Evolutionary conservation across 2,329 filamentous ascomycete genomes (phyloP), one percentile per base, ranked within the genome.

Genomic region (Colletotrichum brevisporum): DNA sequence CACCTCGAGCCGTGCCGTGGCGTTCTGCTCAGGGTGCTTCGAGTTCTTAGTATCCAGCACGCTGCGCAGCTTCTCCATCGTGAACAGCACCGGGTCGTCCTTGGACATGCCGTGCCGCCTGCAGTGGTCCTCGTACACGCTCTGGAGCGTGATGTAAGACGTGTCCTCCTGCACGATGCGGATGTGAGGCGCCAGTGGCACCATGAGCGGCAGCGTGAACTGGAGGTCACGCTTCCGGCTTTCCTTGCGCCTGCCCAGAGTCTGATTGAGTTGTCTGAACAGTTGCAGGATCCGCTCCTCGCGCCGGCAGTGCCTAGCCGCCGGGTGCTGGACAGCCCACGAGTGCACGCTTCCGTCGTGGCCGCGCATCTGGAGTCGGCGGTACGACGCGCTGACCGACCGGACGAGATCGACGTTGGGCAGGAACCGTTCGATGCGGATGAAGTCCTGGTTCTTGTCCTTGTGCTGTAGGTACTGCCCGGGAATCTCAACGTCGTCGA

Each of bases 391-490:
- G 63, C 94, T 94, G 74, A 97, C 94, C 10, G 92, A 94, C 63
- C 96, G 91, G 50, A 99, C 93, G 60, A 98, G 87, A 74, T 99
- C 95, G 21, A 99, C 94, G 73, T 96, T 93, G 10, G 97, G 95
- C 75, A 99, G 83, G 88, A 99, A 99, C 26, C 95, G 92, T 79
- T 99, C 97, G 73, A 99, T 98, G 53, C 95, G 92, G 73, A 99
- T 92, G 78, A 99, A 99, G 79, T 99, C 96, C 75, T 97, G 94
- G 79, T 99, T 99, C 88, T 98, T 99, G 76, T 99, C 97, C 80
- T 96, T 97, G 83, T 98, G 96, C 78, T 97, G 91, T 71, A 98
- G 84, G 79, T 99, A 99, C 78, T 99, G 96, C 0, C 96, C 96
- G 3, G 97, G 97, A 43, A 99, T 90, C 81, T 99, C 96, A 13